phyloP scores from a whole-genome alignment of 345 rosid species.

The Isatis tinctoria region DNA sequence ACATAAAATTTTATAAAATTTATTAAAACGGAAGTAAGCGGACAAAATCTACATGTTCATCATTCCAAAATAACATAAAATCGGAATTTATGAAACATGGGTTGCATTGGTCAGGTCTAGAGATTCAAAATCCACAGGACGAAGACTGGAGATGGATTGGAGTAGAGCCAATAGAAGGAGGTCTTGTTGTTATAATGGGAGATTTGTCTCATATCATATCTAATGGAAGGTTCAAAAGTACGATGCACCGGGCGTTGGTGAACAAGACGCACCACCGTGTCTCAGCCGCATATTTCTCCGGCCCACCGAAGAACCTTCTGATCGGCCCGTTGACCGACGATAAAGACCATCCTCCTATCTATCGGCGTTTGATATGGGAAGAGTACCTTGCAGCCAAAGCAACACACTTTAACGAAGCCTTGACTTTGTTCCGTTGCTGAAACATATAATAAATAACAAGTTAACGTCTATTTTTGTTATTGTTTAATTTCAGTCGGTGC shows the following conservation, averaged over 20 bases:
- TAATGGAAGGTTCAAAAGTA: slow-evolving; percentile 43
- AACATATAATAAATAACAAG: neutral
- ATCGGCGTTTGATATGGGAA: slow-evolving; percentile 40
- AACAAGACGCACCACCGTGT: slow-evolving; percentile 39
- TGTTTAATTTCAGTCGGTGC: neutral
- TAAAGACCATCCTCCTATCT: slow-evolving; percentile 37
- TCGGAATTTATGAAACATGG: neutral
- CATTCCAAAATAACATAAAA: neutral
- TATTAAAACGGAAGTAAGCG: neutral
- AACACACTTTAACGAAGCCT: slow-evolving; percentile 36
- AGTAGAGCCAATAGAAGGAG: slow-evolving; percentile 33
- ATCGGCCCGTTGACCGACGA: slow-evolving; percentile 31
- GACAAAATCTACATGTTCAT: neutral
- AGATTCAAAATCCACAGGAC: slow-evolving; percentile 32
- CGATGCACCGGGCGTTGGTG: slow-evolving; percentile 44
- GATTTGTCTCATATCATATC: slow-evolving; percentile 45
- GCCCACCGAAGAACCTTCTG: slow-evolving; percentile 35
- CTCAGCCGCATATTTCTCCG: slow-evolving; percentile 45
- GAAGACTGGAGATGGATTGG: slow-evolving; percentile 36
- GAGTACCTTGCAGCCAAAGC: slow-evolving; percentile 47
- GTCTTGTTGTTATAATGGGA: slow-evolving; percentile 42
- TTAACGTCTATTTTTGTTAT: neutral
- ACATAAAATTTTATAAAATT: neutral
- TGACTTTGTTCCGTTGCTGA: slow-evolving; percentile 34
- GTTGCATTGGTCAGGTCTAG: slow-evolving; percentile 25